Conservation (phyloP, 768 basidiomycete genomes). For the Lyophyllum semitale region DNA sequence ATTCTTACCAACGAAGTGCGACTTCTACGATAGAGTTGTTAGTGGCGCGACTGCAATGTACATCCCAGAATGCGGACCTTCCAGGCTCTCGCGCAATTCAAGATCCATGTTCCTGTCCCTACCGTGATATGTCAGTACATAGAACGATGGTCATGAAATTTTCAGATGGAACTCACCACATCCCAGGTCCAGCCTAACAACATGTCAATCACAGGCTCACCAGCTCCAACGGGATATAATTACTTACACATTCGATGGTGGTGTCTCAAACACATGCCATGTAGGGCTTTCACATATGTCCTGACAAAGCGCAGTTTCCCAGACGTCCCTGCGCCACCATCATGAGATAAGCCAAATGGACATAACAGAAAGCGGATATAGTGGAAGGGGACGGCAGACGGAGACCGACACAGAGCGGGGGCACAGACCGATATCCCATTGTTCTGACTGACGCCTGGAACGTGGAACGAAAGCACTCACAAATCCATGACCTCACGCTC, state of each 20-base stretch:
- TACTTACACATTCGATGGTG: conserved; percentile 60
- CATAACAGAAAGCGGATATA: neutral
- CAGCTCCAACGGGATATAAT: conserved; percentile 18
- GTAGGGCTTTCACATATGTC: conserved; percentile 60
- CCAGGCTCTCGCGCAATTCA: conserved; percentile 67
- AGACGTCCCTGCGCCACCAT: conserved; percentile 56
- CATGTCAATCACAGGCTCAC: conserved; percentile 8
- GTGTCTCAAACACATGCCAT: conserved; percentile 62
- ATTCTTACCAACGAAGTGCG: conserved; percentile 60
- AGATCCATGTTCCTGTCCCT: conserved; percentile 78
- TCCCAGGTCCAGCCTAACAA: conserved; percentile 64
- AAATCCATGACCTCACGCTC: conserved; percentile 63
- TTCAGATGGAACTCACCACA: conserved; percentile 51
- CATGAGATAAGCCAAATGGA: conserved; percentile 7
- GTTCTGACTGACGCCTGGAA: conserved; percentile 1
- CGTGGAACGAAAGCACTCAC: conserved; percentile 43
- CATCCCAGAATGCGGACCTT: conserved; percentile 42
- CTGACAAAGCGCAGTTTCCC: conserved; percentile 61
- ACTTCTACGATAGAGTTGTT: conserved; percentile 36
- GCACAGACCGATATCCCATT: neutral
- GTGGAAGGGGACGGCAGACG: neutral
- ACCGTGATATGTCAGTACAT: neutral
- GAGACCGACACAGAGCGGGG: neutral
- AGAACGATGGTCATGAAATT: neutral
- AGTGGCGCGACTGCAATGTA: conserved; percentile 6